Conservation (phyloP, 1,139 yeast genomes). For the Wickerhamiella pararugosa region DNA sequence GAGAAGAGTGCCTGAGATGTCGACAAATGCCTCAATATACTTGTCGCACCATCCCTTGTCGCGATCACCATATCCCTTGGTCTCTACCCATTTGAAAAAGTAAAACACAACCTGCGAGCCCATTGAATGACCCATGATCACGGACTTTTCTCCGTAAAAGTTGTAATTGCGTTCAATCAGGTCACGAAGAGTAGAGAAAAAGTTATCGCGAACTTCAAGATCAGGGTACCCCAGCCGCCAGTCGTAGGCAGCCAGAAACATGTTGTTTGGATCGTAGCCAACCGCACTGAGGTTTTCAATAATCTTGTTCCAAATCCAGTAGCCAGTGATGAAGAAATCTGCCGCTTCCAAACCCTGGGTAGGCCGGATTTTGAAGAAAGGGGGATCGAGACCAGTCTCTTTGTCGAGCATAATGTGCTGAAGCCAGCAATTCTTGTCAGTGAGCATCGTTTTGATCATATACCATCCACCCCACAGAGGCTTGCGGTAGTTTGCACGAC, state of each 20-base stretch:
- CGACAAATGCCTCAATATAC: slow-evolving; percentile 62
- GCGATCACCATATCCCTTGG: slow-evolving; percentile 63
- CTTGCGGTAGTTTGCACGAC: slow-evolving; percentile 72
- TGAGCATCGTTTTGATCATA: slow-evolving; percentile 82
- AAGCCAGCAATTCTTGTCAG: slow-evolving; percentile 88
- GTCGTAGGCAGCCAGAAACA: slow-evolving; percentile 86
- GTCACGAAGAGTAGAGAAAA: slow-evolving; percentile 58
- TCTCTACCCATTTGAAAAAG: slow-evolving; percentile 93
- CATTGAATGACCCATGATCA: slow-evolving; percentile 90
- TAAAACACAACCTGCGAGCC: slow-evolving; percentile 81
- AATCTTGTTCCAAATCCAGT: slow-evolving; percentile 97
- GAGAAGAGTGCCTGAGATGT: slow-evolving; percentile 72
- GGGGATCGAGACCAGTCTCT: slow-evolving; percentile 86
- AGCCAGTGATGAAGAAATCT: slow-evolving; percentile 91
- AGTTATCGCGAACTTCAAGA: slow-evolving; percentile 72
- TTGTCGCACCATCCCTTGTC: slow-evolving; percentile 79
- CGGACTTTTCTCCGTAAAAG: slow-evolving; percentile 51
- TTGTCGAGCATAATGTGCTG: slow-evolving; percentile 81
- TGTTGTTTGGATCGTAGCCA: slow-evolving; percentile 82
- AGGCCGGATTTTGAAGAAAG: slow-evolving; percentile 62
- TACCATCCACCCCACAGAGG: slow-evolving; percentile 94
- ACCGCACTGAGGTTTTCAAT: slow-evolving; percentile 84
- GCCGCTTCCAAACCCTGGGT: slow-evolving; percentile 97
- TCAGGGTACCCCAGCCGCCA: slow-evolving; percentile 90
- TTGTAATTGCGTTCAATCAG: slow-evolving; percentile 46